Conservation (phyloP, 2,329 filamentous ascomycete species). For the Phaeosphaeriaceae sp. region DNA sequence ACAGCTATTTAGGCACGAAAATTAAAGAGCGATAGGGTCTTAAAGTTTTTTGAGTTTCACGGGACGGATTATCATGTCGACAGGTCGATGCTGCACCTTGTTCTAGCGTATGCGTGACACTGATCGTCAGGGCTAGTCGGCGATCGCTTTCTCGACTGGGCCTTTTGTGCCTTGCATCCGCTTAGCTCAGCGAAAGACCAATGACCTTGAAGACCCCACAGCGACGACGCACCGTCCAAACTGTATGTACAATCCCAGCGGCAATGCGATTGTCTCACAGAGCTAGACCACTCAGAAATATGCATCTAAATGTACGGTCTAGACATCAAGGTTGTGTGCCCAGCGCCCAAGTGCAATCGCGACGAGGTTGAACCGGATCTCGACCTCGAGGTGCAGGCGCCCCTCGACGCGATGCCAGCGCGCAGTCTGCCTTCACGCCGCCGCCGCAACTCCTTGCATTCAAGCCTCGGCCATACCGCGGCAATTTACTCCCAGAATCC, state of each 20-base stretch:
- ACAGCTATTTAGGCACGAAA: background rate
- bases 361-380: background rate
- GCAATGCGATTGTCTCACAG: background rate
- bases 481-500: background rate
- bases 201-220: constrained; percentile 3
- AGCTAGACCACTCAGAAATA: too few species aligned
- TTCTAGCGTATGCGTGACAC: constrained; percentile 15
- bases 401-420: background rate
- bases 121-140: constrained; percentile 12
- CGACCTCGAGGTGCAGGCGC: background rate
- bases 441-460: background rate
- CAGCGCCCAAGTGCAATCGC: background rate
- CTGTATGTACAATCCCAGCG: constrained; percentile 1
- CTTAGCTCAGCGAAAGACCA: constrained; percentile 4
- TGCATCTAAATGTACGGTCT: too few species aligned
- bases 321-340: background rate
- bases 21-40: background rate
- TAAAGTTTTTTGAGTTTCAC: background rate
- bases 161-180: constrained; percentile 12
- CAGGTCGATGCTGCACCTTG: constrained; percentile 16
- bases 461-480: constrained; percentile 5
- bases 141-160: constrained; percentile 7
- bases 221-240: background rate
- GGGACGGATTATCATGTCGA: background rate
- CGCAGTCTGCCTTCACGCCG: background rate